Evolutionary conservation across 495 filamentous ascomycete genomes (phyloP), one percentile per base, ranked within the genome.

Genomic region (Penicillium desertorum): DNA sequence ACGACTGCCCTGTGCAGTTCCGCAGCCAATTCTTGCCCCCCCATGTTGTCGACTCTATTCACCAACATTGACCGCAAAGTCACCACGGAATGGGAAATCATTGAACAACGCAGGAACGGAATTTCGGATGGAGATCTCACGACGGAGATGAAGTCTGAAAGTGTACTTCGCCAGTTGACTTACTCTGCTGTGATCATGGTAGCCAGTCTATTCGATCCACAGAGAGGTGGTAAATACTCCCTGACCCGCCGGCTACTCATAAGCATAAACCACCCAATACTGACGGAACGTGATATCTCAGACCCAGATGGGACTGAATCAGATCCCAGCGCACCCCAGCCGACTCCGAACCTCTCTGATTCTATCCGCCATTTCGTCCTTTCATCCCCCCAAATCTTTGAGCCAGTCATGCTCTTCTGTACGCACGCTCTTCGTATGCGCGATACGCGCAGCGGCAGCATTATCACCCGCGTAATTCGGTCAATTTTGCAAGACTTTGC

Each of bases 61-160:
- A 78, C 83, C 43, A 90, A 92, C 62, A 85, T 98, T 65, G 91
- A 97, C 67, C 74, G 75, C 12, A 96, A 97, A 70, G 88, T 96
- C 56, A 90, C 81, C 45, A 78, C 81, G 0, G 94, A 97, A 66
- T 99, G 94, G 94, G 80, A 82, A 39, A 63, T 73, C 8, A 79
- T 86, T 49, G 83, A 87, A 54, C 84, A 83, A 60, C 82, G 88
- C 23, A 82, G 82, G 57, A 77, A 84, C 29, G 84, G 83, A 10
- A 80, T 81, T 1, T 84, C 87, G 17, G 85, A 86, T 43, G 84
- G 82, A 45, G 80, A 88, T 63, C 76, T 99, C 36, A 87, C 88
- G 1, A 89, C 96, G 61, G 95, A 99, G 76, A 99, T 99, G 94
- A 96, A 96, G 72, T 87, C 90, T 19, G 94, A 99, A 68, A 97